Percentiles rank a stretch among this genome's conserved stretches.
Conservation (phyloP, 768 basidiomycete genomes). For the Nidularia sp. region DNA sequence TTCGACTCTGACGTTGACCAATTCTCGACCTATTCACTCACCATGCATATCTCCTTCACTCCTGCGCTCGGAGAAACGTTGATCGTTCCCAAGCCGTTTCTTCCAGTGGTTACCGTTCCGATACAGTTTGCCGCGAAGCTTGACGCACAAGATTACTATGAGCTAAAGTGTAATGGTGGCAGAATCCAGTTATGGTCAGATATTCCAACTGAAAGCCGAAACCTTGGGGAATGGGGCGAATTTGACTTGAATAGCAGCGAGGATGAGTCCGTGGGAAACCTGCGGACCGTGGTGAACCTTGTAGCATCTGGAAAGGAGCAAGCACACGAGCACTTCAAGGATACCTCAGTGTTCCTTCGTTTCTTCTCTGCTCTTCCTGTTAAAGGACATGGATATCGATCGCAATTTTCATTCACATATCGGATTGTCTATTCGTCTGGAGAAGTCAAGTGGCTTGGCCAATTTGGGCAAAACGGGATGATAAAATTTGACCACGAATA, state of each 20-base stretch:
- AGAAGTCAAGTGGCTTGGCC: conserved; percentile 41
- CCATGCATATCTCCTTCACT: conserved; percentile 33
- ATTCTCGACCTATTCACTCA: neutral
- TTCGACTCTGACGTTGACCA: neutral
- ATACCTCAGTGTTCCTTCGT: conserved; percentile 1
- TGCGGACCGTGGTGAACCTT: too few relatives aligned
- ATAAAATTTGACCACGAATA: conserved; percentile 24
- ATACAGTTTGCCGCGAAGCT: conserved; percentile 34
- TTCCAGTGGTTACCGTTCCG: conserved; percentile 10
- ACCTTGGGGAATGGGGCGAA: conserved; percentile 25
- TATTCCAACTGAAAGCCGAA: conserved; percentile 15
- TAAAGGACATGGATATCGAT: neutral
- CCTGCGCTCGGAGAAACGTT: conserved; percentile 32
- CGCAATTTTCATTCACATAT: conserved; percentile 41
- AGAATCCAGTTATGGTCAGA: conserved; percentile 43
- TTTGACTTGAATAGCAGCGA: conserved; percentile 20
- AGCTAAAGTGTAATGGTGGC: conserved; percentile 21
- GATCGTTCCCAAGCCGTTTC: conserved; percentile 13
- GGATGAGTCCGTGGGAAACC: neutral
- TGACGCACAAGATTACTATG: conserved; percentile 20
- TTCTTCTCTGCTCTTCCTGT: conserved; percentile 4
- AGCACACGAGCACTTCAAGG: neutral
- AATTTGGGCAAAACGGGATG: conserved; percentile 37
- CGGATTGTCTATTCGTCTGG: conserved; percentile 40
- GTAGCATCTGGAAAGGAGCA: too few relatives aligned